These are phyloP conservation scores for Catharanthus roseus DNA, from an alignment of 257 asterid species.

Conservation along the genomic window DNA sequence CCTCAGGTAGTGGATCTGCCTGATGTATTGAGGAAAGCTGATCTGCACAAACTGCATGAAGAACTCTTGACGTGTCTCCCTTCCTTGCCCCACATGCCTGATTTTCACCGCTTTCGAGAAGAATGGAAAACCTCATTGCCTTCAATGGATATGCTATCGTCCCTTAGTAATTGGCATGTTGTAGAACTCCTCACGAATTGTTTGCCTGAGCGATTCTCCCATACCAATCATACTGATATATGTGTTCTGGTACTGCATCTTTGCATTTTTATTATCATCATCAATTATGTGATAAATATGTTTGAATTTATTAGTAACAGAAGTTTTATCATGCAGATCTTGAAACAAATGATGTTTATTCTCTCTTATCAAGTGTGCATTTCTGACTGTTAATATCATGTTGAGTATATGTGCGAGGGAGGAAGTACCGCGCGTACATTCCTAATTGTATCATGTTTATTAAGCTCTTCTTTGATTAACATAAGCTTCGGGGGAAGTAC, in stretches of 20 bases:
- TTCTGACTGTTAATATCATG: not conserved
- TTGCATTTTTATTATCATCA: constrained; percentile 9
- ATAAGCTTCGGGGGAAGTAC: not conserved
- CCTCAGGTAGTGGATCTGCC: constrained; percentile 76
- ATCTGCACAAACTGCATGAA: constrained; percentile 57
- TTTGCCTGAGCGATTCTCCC: constrained; percentile 62
- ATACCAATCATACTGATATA: constrained; percentile 54
- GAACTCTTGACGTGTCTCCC: constrained; percentile 71
- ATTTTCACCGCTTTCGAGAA: constrained; percentile 53
- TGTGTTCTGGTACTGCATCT: constrained; percentile 58
- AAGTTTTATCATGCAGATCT: not conserved
- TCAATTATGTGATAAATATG: constrained; percentile 5
- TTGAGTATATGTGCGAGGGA: too few relatives aligned
- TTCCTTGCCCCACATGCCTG: constrained; percentile 73
- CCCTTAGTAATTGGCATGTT: constrained; percentile 71
- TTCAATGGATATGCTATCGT: constrained; percentile 47
- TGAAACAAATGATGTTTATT: not conserved
- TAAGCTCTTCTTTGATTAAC: not conserved
- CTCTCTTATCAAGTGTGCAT: not conserved
- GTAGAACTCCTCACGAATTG: constrained; percentile 69
- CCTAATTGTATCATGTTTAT: not conserved
- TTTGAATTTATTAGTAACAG: not conserved
- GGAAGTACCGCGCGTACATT: not conserved
- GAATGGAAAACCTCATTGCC: constrained; percentile 47
- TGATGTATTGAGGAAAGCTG: constrained; percentile 64